Base-by-base conservation (phyloP, 2,329 filamentous ascomycete genomes). In the Ophiostoma populinum region DNA sequence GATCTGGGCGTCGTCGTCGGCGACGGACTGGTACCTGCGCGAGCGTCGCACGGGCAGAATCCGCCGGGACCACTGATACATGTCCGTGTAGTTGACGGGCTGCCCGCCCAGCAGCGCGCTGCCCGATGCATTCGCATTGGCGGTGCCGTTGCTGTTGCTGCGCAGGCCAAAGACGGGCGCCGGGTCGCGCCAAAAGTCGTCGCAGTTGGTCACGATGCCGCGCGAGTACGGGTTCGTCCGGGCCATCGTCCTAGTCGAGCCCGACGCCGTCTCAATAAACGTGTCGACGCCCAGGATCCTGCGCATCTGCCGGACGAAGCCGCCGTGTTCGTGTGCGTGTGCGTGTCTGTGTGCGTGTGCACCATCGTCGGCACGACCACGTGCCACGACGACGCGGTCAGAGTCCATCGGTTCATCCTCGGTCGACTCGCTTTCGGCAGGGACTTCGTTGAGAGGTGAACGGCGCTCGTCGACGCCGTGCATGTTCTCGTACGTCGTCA, bases 401-500 rank as follows among this genome's bases (percentile, higher is more conserved):
- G 72, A 62, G 38, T 75, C 71, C 1, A 92, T 64, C 15, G 80
- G 75, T 1, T 77, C 75, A 18, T 74, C 76, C 10, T n/a, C n/a
- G n/a, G 82, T 80, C 1, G 83, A 82, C 3, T n/a, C n/a, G n/a
- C n/a, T n/a, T n/a, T n/a, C n/a, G n/a, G n/a, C n/a, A n/a, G n/a
- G n/a, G n/a, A n/a, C n/a, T n/a, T n/a, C n/a, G n/a, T n/a, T n/a
- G n/a, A n/a, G n/a, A n/a, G 2, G 83, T 77, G 47, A 93, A 74
- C 35, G 80, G 80, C 1, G 76, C 42, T 78, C 65, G 39, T 74
- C 67, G 41, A 85, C 67, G 34, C 82, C 79, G 43, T 77, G 75
- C 86, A 98, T 95, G 54, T 86, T 92, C 56, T 98, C 90, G 56
- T 81, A 95, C 0, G 90, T 98, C 1, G 90, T 98, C 63, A 92